A percentile compares a stretch with the other conserved stretches of the same genome.
phyloP scores from a whole-genome alignment of 345 rosid species.

The Populus simonii region DNA sequence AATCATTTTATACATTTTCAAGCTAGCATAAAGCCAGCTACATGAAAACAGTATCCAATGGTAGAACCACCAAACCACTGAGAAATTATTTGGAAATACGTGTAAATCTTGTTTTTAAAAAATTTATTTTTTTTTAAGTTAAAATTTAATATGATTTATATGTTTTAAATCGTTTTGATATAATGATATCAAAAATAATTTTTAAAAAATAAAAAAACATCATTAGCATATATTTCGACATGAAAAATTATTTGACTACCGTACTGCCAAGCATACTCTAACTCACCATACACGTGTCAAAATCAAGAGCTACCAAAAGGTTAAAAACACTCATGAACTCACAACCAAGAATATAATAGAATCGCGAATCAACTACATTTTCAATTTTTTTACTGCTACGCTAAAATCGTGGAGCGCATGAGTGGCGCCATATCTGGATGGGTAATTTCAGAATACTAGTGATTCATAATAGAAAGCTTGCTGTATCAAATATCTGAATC shows the following conservation, averaged over 20 bases:
- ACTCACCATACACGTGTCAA: neutral
- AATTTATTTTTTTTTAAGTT: too few species aligned
- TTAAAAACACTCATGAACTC: neutral
- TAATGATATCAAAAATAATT: too few species aligned
- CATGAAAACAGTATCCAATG: neutral
- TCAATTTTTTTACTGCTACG: neutral
- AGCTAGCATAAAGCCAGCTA: neutral
- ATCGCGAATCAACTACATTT: neutral
- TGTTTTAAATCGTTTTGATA: too few species aligned
- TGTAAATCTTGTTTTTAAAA: too few species aligned
- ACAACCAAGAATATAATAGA: neutral
- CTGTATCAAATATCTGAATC: neutral
- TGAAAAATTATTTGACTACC: too few species aligned
- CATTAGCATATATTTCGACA: too few species aligned
- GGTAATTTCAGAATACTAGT: neutral
- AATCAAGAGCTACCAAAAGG: neutral
- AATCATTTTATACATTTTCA: too few species aligned
- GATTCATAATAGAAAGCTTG: neutral
- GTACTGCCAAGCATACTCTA: too few species aligned
- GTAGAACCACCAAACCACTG: neutral
- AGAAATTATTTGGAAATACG: too few species aligned
- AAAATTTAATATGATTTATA: too few species aligned
- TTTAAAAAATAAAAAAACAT: too few species aligned
- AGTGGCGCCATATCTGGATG: neutral
- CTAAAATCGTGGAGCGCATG: neutral